Base-by-base conservation (phyloP, 805 yeast species). In the Saccharomycopsis selenospora region DNA sequence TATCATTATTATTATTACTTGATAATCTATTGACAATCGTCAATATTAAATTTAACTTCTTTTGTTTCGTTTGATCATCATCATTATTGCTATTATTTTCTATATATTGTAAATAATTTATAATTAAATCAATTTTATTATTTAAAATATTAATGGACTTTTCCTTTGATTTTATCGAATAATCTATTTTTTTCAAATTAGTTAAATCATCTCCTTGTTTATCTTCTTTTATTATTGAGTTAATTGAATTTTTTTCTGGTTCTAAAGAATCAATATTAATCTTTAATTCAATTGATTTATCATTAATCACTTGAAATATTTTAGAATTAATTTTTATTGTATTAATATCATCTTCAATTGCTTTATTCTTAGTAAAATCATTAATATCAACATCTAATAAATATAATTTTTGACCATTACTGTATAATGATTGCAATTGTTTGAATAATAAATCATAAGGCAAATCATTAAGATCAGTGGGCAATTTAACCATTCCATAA, bases 241-340 rank as follows among this genome's bases (percentile, higher is more conserved):
- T 43, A 23, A 43, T 43, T 13, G 46, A 25, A 14, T 26, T 43
- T 17, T 22, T 28, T 23, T 43, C 46, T 4, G 46, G 13, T 13
- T 43, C 46, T 11, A 43, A 28, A 4, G 38, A 27, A 3, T 17
- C 40, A 3, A 43, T 13, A 3, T 27, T 10, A 7, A 43, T 13
- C 36, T 38, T 38, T n/a, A 29, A 41, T 18, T 30, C 29, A 17
- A n/a, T n/a, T n/a, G 44, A 17, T 6, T 18, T 13, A 7, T 10
- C 40, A 13, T 11, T 30, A 4, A 11, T 43, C 14, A 24, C 18
- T n/a, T 42, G 33, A 24, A 4, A 18, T 13, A 43, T 14, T 18
- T 22, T n/a, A 3, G 46, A 43, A 11, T 14, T 22, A 23, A 43
- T 10, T 28, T 20, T n/a, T n/a, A n/a, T n/a, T n/a, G n/a, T n/a